Percentiles rank a stretch among this genome's conserved stretches.
Conservation (phyloP, 805 yeast genomes). For the Myxozyma melibiosi region DNA sequence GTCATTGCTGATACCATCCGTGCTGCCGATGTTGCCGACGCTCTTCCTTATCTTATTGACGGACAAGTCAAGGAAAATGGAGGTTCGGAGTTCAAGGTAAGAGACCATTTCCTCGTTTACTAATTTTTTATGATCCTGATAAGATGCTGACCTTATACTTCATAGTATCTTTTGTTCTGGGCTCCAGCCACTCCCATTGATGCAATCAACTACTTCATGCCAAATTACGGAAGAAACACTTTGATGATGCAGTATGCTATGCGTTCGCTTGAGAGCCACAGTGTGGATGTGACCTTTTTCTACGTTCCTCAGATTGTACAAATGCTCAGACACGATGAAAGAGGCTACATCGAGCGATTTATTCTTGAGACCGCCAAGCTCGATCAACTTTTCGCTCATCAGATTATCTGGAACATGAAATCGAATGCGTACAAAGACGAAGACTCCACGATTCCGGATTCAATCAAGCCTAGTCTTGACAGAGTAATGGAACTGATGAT, state of each 20-base stretch:
- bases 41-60: conserved; percentile 56
- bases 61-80: conserved; percentile 27
- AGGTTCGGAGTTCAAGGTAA: conserved; percentile 25
- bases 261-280: conserved; percentile 85
- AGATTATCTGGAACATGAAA: conserved; percentile 95
- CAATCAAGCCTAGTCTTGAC: conserved; percentile 80
- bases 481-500: conserved; percentile 67
- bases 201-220: conserved; percentile 79
- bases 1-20: conserved; percentile 60
- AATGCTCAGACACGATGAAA: conserved; percentile 74
- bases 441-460: conserved; percentile 75
- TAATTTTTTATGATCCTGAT: neutral
- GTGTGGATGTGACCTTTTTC: conserved; percentile 85
- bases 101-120: neutral
- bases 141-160: neutral
- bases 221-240: conserved; percentile 68
- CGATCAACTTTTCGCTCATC: conserved; percentile 91
- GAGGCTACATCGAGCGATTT: conserved; percentile 85
- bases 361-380: conserved; percentile 91
- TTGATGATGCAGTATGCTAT: conserved; percentile 81
- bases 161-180: conserved; percentile 58
- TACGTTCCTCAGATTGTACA: conserved; percentile 99
- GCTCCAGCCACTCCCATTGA: conserved; percentile 76
- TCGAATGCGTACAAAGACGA: conserved; percentile 93
- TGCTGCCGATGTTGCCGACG: conserved; percentile 58